Conservation (phyloP, 1,284 basidiomycete species). For the Heterobasidion occidentale region DNA sequence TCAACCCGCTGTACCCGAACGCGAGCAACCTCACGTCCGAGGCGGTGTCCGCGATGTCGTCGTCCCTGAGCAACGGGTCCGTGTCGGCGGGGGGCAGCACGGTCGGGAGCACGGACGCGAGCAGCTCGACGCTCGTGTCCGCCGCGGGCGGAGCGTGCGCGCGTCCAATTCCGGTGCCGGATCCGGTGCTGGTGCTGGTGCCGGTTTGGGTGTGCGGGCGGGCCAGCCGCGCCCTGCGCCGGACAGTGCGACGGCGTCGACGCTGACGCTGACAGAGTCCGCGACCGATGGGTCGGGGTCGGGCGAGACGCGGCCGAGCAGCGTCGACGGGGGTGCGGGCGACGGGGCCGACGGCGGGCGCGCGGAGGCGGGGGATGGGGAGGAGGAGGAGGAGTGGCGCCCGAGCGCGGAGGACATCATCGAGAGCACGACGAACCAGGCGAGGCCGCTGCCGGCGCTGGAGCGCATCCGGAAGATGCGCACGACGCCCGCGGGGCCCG, state of each 20-base stretch:
- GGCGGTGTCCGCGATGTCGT: background rate
- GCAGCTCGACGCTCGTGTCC: constrained; percentile 12
- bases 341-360: background rate
- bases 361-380: constrained; percentile 15
- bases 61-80: background rate
- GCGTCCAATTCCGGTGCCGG: constrained; percentile 4
- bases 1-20: constrained; percentile 67
- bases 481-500: constrained; percentile 3
- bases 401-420: constrained; percentile 56
- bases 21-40: background rate
- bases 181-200: background rate
- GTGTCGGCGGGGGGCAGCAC: background rate
- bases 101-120: background rate
- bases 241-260: constrained; percentile 16
- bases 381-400: constrained; percentile 36
- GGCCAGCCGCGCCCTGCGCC: constrained; percentile 6
- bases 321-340: background rate
- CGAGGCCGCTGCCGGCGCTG: constrained; percentile 70
- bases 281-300: background rate
- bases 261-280: constrained; percentile 5
- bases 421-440: constrained; percentile 68
- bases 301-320: background rate
- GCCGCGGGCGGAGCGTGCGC: constrained; percentile 11
- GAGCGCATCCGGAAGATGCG: constrained; percentile 56
- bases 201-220: background rate